These are phyloP conservation scores for Coniella vitis DNA, from an alignment of 2,329 filamentous ascomycete species.

Conservation along the genomic window DNA sequence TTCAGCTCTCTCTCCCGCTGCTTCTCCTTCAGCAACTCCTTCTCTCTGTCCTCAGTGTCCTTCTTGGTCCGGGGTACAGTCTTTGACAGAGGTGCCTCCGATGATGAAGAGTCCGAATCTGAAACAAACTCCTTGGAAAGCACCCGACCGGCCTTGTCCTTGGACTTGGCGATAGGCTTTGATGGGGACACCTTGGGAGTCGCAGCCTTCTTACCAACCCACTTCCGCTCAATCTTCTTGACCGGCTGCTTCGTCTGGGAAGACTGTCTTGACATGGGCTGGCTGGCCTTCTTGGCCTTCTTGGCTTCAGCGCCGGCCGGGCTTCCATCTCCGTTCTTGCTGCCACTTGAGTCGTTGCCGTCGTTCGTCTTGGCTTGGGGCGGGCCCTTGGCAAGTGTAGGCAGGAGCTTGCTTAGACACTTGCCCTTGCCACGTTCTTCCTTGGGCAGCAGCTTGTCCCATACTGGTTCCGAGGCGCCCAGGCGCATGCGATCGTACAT, in stretches of 20 bases:
- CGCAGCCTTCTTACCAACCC: slow-evolving; percentile 36
- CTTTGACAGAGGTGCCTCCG: slow-evolving; percentile 38
- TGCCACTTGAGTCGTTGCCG: slow-evolving; percentile 39
- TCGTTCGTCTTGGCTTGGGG: slow-evolving; percentile 40
- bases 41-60: slow-evolving; percentile 5
- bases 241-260: slow-evolving; percentile 42
- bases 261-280: slow-evolving; percentile 41
- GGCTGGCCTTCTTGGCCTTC: slow-evolving; percentile 29
- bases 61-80: slow-evolving; percentile 24
- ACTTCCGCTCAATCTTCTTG: slow-evolving; percentile 54
- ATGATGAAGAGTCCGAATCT: slow-evolving; percentile 49
- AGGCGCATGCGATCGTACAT: slow-evolving; percentile 54
- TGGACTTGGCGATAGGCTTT: slow-evolving; percentile 31
- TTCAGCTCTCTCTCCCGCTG: slow-evolving; percentile 2
- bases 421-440: slow-evolving; percentile 54
- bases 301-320: slow-evolving; percentile 26
- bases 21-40: not conserved
- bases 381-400: slow-evolving; percentile 48
- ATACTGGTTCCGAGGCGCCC: slow-evolving; percentile 48
- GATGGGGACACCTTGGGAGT: slow-evolving; percentile 32
- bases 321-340: slow-evolving; percentile 35
- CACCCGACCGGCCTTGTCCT: slow-evolving; percentile 35
- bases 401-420: slow-evolving; percentile 55
- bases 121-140: slow-evolving; percentile 51
- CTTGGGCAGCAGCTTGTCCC: slow-evolving; percentile 53